phyloP scores from a whole-genome alignment of 495 filamentous ascomycete species.

The Podospora comata region DNA sequence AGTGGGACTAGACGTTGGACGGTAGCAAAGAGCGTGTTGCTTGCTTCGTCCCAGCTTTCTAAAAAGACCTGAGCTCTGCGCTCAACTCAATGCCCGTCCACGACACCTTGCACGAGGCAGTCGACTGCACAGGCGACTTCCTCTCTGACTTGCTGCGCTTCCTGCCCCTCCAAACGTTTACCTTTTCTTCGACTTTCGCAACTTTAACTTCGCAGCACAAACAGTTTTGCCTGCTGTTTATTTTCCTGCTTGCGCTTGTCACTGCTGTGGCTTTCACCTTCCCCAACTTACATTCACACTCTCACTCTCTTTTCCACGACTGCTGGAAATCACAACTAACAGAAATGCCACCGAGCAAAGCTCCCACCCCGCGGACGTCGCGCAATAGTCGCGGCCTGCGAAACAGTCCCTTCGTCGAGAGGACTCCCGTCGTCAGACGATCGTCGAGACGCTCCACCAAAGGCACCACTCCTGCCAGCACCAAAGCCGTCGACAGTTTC shows the following conservation, averaged over 20 bases:
- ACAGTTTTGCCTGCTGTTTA: not conserved
- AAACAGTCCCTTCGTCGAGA: constrained; percentile 4
- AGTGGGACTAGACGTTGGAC: not conserved
- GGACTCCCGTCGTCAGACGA: not conserved
- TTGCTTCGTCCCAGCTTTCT: not conserved
- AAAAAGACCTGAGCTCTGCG: not conserved
- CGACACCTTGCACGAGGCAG: not conserved
- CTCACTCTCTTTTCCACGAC: not conserved
- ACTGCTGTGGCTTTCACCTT: not conserved
- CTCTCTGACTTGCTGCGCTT: not conserved
- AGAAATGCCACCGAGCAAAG: constrained; percentile 21
- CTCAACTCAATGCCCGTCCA: not conserved
- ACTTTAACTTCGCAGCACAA: not conserved
- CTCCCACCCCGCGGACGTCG: constrained; percentile 27
- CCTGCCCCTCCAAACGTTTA: not conserved
- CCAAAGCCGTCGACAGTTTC: not conserved
- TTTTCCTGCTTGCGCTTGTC: not conserved
- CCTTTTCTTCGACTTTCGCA: not conserved
- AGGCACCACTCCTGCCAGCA: not conserved
- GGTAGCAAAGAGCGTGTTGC: not conserved
- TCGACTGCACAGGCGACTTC: not conserved
- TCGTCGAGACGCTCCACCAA: not conserved
- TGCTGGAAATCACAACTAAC: constrained; percentile 16
- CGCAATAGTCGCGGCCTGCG: constrained; percentile 30
- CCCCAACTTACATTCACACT: not conserved